phyloP scores from a whole-genome alignment of 257 asterid genomes.

The Solanum chaucha region DNA sequence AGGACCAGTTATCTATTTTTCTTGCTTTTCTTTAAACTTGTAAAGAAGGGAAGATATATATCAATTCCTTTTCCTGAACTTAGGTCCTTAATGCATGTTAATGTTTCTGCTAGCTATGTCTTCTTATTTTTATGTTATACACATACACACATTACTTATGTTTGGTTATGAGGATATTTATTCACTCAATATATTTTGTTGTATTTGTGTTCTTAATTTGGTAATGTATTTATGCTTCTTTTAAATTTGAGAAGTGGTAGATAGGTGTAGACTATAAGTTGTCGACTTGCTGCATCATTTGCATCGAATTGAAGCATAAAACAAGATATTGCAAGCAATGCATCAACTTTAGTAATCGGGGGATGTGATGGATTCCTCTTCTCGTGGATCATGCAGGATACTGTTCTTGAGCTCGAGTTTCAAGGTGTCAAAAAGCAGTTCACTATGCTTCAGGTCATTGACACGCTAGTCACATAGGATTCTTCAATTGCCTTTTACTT shows the following conservation, averaged over 20 bases:
- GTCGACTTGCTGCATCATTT: background rate
- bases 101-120: background rate
- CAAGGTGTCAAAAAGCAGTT: constrained; percentile 78
- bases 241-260: background rate
- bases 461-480: background rate
- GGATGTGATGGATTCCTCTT: constrained; percentile 1
- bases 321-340: background rate
- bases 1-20: background rate
- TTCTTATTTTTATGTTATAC: background rate
- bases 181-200: background rate
- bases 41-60: background rate
- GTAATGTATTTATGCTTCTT: background rate
- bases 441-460: constrained; percentile 91
- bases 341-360: background rate
- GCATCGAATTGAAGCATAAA: background rate
- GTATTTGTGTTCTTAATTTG: background rate
- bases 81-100: background rate
- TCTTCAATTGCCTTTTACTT: background rate
- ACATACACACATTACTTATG: background rate
- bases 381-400: constrained; percentile 53
- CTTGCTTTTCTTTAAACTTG: background rate
- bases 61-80: background rate
- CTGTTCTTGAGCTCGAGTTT: constrained; percentile 97
- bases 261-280: background rate
- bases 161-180: background rate